Conservation (phyloP, 306 rosid genomes). For the Phaseolus lunatus region DNA sequence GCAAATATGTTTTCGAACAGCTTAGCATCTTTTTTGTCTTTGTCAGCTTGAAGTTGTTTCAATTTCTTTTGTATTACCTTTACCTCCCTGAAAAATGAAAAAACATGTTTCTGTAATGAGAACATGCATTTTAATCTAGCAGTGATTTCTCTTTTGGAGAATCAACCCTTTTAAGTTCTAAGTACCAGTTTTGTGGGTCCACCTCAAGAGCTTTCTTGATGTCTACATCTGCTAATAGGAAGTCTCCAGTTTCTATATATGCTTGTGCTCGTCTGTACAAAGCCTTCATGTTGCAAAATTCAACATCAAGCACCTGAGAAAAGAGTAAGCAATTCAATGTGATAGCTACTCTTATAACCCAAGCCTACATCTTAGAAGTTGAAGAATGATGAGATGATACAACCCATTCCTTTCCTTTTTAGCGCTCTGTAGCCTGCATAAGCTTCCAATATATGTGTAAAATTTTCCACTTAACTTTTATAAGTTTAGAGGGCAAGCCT, state of each 20-base stretch:
- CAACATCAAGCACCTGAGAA: constrained; percentile 71
- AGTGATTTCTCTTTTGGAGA: neutral
- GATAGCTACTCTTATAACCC: neutral
- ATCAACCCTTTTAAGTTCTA: constrained; percentile 26
- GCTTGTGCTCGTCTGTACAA: constrained; percentile 78
- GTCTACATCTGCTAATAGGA: constrained; percentile 63
- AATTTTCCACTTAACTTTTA: neutral
- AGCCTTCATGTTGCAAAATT: constrained; percentile 66
- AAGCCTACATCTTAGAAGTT: neutral
- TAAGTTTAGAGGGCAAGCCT: too few relatives aligned
- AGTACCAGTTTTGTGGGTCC: constrained; percentile 70
- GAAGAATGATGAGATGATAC: neutral
- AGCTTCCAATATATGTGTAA: constrained; percentile 17
- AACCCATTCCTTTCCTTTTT: constrained; percentile 4
- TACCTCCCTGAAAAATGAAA: constrained; percentile 61
- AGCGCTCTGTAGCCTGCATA: neutral
- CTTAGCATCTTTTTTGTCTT: constrained; percentile 68
- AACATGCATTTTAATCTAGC: neutral
- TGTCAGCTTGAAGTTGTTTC: constrained; percentile 69
- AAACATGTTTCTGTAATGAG: constrained; percentile 8
- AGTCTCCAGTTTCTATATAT: constrained; percentile 59
- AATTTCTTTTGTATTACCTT: constrained; percentile 61
- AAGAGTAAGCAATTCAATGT: constrained; percentile 29
- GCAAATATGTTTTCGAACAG: constrained; percentile 66
- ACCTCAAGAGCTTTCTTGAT: constrained; percentile 74